Base-by-base conservation (phyloP, 306 rosid genomes). In the Acacia crassicarpa region DNA sequence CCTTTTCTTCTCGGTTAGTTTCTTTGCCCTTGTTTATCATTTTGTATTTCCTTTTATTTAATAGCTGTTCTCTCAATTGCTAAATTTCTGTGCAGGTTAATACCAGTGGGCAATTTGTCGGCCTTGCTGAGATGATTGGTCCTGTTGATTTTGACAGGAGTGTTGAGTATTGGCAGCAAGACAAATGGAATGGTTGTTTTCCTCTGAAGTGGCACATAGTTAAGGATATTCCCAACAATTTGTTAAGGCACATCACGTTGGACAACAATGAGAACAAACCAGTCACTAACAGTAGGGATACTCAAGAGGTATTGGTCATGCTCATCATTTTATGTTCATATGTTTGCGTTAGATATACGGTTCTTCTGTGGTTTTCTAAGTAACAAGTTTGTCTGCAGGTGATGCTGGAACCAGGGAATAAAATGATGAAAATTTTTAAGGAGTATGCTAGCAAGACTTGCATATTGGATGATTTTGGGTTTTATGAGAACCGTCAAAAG, bases 81-180 rank as follows among this genome's bases (percentile, higher is more conserved):
- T 22, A 12, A 33, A 49, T 82, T 17, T 19, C 9, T 74, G 16
- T 79, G 45, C 77, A 95, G 99, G 99, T 95, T 71, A 95, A 95
- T 81, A 93, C 99, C 48, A 95, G 99, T 81, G 99, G 99, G 6
- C 99, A 95, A 74, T 95, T 95, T 79, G 98, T 95, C 40, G 99
- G 99, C 41, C 90, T 95, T 32, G 98, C 99, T 0, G 99, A 95
- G 89, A 95, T 95, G 99, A 46, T 86, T 22, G 99, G 99, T 14
- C 93, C 98, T 0, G 99, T 95, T 74, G 99, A 95, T 85, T 95
- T 95, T 74, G 88, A 93, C 82, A 91, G 88, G 85, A 95, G 87
- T 77, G 67, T 95, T 67, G 99, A 93, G 90, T 95, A 95, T 84
- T 95, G 99, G 99, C 99, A 95, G 66, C 99, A 95, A 79, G 99